Evolutionary conservation across 305 asterid species (phyloP), one percentile per base, ranked within the genome.

Genomic region (Fraxinus latifolia): DNA sequence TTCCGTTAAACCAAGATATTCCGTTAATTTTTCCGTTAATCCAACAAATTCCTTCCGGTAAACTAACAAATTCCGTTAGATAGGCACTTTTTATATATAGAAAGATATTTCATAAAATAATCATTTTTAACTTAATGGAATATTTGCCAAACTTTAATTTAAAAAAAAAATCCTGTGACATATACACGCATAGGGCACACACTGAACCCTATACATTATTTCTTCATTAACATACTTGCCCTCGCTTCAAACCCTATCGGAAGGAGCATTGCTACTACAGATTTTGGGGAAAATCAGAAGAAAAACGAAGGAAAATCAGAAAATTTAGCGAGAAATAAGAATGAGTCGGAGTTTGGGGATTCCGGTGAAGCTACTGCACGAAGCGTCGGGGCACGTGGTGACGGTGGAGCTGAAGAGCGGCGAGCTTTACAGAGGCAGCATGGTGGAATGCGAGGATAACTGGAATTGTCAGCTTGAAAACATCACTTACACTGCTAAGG

Each of bases 281-380:
- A 53, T 15, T 50, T 50, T 15, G 60, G 60, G 21, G 60, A n/a
- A 50, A 50, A 4, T 53, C 62, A 15, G 23, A n/a, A 53, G 8
- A 53, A 53, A 53, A 15, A 47, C 58, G 58, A 44, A 14, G 58
- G n/a, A 53, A 53, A n/a, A 15, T 53, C 62, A n/a, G 62, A 1
- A n/a, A 50, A 50, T 50, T 50, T 50, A 50, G 21, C 21, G 60
- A 50, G 62, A 53, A 53, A 53, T 53, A 1, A 76, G 2, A 7
- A 91, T 94, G 98, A 94, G 97, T 85, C 93, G 97, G 82, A 92
- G 97, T 90, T 89, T 93, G 79, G 97, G 97, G 23, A 92, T 94
- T 77, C 97, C 97, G 85, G 97, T 94, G 90, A 94, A 94, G 95
- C 92, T 94, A 82, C 92, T 94, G 75, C 98, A 94, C 88, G 98